Percentiles rank a stretch among this genome's conserved stretches.
Conservation (phyloP, 1,284 basidiomycete species). For the Farysia itapuensis region DNA sequence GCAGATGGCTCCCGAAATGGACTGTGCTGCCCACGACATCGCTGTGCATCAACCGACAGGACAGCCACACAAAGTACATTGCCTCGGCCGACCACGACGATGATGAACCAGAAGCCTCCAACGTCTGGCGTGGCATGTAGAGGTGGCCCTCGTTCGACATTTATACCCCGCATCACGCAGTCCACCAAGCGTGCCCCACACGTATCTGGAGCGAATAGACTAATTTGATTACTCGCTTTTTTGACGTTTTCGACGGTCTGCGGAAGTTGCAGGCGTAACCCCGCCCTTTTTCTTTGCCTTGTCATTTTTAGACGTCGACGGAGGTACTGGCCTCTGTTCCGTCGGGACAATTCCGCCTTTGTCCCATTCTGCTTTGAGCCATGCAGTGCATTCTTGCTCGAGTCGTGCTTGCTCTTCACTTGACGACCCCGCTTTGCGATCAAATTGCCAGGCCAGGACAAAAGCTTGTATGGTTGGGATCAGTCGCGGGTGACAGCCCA, state of each 20-base stretch:
- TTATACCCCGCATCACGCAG: neutral
- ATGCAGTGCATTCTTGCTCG: conserved; percentile 20
- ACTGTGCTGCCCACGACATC: conserved; percentile 14
- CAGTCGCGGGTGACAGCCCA: conserved; percentile 38
- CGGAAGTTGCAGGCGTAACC: neutral
- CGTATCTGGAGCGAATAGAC: neutral
- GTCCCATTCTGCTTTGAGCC: conserved; percentile 44
- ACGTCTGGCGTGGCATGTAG: conserved; percentile 36
- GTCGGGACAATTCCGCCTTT: conserved; percentile 41
- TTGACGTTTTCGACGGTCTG: conserved; percentile 26
- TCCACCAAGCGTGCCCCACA: neutral
- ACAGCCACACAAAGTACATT: neutral
- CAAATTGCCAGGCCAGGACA: conserved; percentile 51
- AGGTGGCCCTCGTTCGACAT: neutral
- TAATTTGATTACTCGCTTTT: conserved; percentile 33
- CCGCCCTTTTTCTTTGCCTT: conserved; percentile 21
- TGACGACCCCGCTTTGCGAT: conserved; percentile 1
- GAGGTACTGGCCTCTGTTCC: conserved; percentile 27
- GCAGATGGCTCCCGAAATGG: conserved; percentile 30
- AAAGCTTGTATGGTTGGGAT: conserved; percentile 39
- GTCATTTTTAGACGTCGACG: conserved; percentile 12
- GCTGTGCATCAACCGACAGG: conserved; percentile 3
- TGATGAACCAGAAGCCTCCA: neutral
- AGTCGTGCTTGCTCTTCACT: neutral
- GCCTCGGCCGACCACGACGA: neutral